Conservation (phyloP, 768 basidiomycete species). For the Tulasnella sp. region DNA sequence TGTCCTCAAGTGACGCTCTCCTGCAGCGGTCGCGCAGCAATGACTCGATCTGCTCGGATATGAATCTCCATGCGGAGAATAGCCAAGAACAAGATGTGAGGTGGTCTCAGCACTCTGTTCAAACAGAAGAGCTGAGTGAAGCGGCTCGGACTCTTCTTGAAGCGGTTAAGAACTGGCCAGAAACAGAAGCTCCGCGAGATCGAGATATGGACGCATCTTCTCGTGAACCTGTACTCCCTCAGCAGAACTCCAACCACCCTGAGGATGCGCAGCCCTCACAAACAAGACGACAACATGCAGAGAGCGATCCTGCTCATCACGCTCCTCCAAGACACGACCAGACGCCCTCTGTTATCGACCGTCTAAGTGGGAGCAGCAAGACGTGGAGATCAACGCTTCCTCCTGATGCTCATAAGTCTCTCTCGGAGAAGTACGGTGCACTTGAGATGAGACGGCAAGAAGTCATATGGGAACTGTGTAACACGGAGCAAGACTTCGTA, state of each 20-base stretch:
- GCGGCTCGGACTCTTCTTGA: background rate
- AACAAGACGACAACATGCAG: background rate
- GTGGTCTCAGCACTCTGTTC: background rate
- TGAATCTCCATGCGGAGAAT: background rate
- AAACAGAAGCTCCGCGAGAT: too few relatives aligned
- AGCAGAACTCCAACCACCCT: background rate
- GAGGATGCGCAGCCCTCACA: background rate
- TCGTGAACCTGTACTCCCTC: background rate
- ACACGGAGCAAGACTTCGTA: constrained; percentile 60
- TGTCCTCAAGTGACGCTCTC: background rate
- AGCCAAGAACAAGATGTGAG: background rate
- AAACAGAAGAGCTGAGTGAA: background rate
- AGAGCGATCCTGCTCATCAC: background rate
- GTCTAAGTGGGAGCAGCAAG: background rate
- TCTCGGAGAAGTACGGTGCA: constrained; percentile 34
- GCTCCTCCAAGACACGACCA: background rate
- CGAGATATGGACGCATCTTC: background rate
- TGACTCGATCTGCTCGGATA: constrained; percentile 6
- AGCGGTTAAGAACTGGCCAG: background rate
- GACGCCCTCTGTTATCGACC: background rate
- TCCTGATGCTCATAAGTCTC: constrained; percentile 27
- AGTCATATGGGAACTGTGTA: constrained; percentile 53
- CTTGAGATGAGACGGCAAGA: constrained; percentile 53
- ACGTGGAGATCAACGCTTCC: constrained; percentile 31
- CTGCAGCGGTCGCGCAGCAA: background rate